Evolutionary conservation across 257 asterid genomes (phyloP), one percentile per base, ranked within the genome.

Genomic region (Anisodus tanguticus): DNA sequence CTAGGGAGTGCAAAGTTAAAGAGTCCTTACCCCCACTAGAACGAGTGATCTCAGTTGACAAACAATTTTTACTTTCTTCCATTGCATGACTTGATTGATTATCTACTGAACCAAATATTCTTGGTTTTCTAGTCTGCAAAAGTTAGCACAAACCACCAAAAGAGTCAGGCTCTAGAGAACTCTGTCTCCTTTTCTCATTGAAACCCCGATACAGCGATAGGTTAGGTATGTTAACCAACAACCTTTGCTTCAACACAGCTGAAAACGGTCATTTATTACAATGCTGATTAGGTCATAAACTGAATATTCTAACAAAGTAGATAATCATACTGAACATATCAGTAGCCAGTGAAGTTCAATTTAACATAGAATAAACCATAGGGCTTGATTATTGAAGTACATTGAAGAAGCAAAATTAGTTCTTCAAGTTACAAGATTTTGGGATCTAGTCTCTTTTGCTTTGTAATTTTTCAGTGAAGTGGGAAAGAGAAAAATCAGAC

Each of bases 81-180:
- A 16, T 16, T 1, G 63, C 63, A 58, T 16, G 63, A 58, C 63
- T 58, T 58, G 63, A 58, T 58, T 16, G 63, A 16, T 58, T 58
- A 58, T 58, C n/a, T 58, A 58, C 22, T 16, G 63, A 58, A 16
- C 22, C 63, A 58, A 16, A 43, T 74, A 6, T 49, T 51, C 45
- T 49, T 74, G 81, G 35, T 12, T 53, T 74, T 31, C 81, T 74
- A 6, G 81, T 74, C 81, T 74, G 81, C 81, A 74, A 74, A 69
- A 49, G 45, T 74, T 49, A 49, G 60, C 45, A 49, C 35, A 74
- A 74, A 22, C 59, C 59, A 74, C 60, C 80, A 19, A 49, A 71
- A 74, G 12, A 74, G 19, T 22, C 45, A 0, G 39, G 45, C 22
- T 49, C 45, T 49, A 49, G 57, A 35, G 41, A 49, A 74, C 22